Conservation (phyloP, 305 asterid genomes). For the Fraxinus sp. region DNA sequence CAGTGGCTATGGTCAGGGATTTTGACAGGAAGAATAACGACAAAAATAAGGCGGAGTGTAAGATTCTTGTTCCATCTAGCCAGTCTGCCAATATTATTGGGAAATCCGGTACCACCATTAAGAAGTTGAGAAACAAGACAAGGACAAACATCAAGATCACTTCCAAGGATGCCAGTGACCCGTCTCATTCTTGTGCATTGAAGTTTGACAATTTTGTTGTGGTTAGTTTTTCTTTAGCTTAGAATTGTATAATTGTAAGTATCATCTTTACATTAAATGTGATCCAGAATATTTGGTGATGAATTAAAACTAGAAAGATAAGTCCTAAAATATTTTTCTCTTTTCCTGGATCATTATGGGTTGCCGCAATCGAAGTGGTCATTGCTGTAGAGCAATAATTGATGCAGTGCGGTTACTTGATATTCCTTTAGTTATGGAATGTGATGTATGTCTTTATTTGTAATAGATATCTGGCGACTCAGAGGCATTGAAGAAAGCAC, state of each 20-base stretch:
- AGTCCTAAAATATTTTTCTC: background rate
- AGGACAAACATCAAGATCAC: slow-evolving; percentile 61
- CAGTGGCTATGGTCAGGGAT: slow-evolving; percentile 56
- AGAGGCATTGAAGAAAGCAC: slow-evolving; percentile 81
- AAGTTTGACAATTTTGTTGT: slow-evolving; percentile 81
- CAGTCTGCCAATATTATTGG: slow-evolving; percentile 90
- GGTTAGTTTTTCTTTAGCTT: slow-evolving; percentile 55
- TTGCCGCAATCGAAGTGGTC: background rate
- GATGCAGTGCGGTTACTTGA: slow-evolving; percentile 12
- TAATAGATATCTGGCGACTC: slow-evolving; percentile 81
- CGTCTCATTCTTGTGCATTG: slow-evolving; percentile 79
- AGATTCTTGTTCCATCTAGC: slow-evolving; percentile 87
- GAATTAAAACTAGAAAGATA: slow-evolving; percentile 9
- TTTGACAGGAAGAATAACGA: slow-evolving; percentile 54
- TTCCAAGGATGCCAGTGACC: slow-evolving; percentile 70
- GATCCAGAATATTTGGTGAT: slow-evolving; percentile 2
- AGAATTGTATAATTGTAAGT: background rate
- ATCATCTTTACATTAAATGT: background rate
- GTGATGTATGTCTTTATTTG: slow-evolving; percentile 15
- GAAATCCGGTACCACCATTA: slow-evolving; percentile 79
- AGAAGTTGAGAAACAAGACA: slow-evolving; percentile 73
- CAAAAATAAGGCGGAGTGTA: slow-evolving; percentile 71
- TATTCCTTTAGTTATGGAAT: background rate
- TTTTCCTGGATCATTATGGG: slow-evolving; percentile 3
- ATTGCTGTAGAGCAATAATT: background rate